These are phyloP conservation scores for Aquilaria yunnanensis DNA, from an alignment of 345 rosid genomes.

Conservation along the genomic window DNA sequence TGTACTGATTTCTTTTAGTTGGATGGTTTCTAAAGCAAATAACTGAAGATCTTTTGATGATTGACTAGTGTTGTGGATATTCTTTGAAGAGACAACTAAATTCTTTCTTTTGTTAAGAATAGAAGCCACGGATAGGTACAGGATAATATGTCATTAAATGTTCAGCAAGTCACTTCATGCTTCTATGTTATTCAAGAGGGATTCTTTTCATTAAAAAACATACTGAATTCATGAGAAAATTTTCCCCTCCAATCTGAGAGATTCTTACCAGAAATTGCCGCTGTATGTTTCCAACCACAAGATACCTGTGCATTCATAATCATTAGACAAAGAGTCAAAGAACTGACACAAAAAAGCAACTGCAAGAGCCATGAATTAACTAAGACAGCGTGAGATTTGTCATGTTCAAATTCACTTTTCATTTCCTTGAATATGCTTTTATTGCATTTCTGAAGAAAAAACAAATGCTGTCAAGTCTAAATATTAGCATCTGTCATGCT, in stretches of 20 bases:
- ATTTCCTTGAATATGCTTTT: not conserved
- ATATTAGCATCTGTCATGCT: not conserved
- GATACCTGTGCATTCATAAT: conserved; percentile 46
- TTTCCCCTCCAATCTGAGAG: not conserved
- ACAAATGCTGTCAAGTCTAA: not conserved
- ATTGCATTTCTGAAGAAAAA: not conserved
- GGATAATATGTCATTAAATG: too few relatives aligned
- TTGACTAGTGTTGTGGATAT: too few relatives aligned
- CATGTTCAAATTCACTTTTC: not conserved
- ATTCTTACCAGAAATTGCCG: conserved; percentile 76
- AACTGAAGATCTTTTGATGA: too few relatives aligned
- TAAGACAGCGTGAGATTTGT: not conserved
- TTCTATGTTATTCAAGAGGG: too few relatives aligned
- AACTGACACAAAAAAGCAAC: not conserved
- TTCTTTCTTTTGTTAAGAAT: too few relatives aligned
- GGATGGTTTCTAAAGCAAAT: too few relatives aligned
- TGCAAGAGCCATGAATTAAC: not conserved
- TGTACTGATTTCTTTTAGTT: too few relatives aligned
- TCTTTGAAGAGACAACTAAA: too few relatives aligned
- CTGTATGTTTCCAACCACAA: conserved; percentile 99
- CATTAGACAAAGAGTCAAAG: not conserved
- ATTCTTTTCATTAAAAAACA: too few relatives aligned
- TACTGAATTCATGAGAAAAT: too few relatives aligned
- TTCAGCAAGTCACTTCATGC: too few relatives aligned
- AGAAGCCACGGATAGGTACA: too few relatives aligned